These are phyloP conservation scores for Aquilaria yunnanensis DNA, from an alignment of 345 rosid species.

Conservation along the genomic window DNA sequence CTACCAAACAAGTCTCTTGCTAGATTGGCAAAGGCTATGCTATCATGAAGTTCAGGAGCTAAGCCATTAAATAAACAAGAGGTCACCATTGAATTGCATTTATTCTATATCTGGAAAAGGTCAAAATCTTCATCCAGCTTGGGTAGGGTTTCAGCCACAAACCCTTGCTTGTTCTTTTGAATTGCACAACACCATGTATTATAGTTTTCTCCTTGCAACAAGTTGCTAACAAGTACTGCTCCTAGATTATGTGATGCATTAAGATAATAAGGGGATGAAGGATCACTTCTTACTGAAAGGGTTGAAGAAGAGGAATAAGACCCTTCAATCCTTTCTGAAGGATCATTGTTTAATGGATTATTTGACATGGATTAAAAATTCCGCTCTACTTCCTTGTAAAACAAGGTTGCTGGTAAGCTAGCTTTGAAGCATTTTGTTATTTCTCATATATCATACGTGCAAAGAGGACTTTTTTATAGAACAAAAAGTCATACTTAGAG, in stretches of 20 bases:
- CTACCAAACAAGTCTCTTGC: not conserved
- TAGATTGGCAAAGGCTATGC: not conserved
- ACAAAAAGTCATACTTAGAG: no score
- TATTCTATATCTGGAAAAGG: not conserved
- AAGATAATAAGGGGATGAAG: not conserved
- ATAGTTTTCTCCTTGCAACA: not conserved
- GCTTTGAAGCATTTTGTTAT: no score
- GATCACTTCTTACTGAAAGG: no score
- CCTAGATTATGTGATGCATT: not conserved
- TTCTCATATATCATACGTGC: no score
- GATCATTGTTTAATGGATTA: no score
- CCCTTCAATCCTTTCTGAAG: no score
- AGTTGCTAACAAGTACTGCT: not conserved
- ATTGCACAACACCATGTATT: not conserved
- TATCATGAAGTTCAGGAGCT: not conserved
- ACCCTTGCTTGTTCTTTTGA: not conserved
- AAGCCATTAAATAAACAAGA: not conserved
- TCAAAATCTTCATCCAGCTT: not conserved
- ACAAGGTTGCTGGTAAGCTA: no score
- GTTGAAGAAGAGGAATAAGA: no score
- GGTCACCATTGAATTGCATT: not conserved
- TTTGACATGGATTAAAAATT: no score
- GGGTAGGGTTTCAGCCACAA: not conserved
- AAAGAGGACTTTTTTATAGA: no score
- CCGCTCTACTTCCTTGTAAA: no score